Percentiles rank a stretch among this genome's conserved stretches.
phyloP scores from a whole-genome alignment of 2,329 filamentous ascomycete species.

The Arthroderma sp. region DNA sequence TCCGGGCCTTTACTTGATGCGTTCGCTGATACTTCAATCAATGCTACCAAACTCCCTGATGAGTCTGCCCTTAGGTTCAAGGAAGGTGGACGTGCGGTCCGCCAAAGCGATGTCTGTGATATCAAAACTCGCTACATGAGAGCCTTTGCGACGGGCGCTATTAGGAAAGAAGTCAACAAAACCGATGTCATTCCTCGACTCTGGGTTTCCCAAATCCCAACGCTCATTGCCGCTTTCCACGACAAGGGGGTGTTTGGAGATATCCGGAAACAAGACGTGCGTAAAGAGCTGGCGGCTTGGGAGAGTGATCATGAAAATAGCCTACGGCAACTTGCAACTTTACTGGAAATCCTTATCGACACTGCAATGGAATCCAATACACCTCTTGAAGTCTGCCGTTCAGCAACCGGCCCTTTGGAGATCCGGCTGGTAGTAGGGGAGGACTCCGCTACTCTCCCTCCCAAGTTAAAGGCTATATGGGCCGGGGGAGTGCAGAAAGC shows the following conservation, averaged over 20 bases:
- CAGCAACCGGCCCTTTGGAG: not conserved
- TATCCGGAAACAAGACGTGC: not conserved
- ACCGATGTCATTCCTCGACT: not conserved
- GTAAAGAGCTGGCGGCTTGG: slow-evolving; percentile 30
- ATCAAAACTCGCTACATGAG: not conserved
- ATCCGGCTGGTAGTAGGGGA: not conserved
- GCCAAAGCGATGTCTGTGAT: not conserved
- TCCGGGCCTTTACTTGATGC: no score
- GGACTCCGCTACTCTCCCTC: not conserved
- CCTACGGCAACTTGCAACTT: not conserved
- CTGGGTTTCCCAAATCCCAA: not conserved
- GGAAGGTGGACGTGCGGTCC: no score
- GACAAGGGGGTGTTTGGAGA: not conserved
- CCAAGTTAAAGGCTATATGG: not conserved
- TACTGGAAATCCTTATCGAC: not conserved
- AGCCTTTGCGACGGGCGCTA: no score
- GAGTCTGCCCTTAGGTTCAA: no score
- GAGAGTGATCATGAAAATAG: slow-evolving; percentile 26
- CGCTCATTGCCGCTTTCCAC: not conserved
- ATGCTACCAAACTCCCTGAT: no score
- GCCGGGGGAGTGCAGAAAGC: not conserved
- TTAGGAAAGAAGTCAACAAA: not conserved
- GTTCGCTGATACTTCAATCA: not conserved
- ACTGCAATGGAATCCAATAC: not conserved
- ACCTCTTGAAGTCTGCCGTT: not conserved